Evolutionary conservation across 208 protist genomes (phyloP).

Genomic region (Zelonia costaricensis): DNA sequence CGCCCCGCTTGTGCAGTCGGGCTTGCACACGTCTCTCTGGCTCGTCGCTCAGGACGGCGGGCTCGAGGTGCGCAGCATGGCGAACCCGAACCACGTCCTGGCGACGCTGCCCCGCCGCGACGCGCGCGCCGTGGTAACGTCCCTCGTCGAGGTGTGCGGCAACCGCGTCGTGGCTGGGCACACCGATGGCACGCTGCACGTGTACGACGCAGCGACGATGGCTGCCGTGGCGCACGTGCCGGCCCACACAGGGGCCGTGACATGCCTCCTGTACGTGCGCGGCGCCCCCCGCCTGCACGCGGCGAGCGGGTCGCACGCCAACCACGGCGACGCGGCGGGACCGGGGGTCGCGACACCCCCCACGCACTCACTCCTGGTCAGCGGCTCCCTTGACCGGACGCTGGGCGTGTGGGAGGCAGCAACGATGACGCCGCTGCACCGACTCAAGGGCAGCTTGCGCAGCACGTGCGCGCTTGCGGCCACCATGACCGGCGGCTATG

Average conservation of each 20-base stretch:
- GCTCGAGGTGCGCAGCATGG: conserved; percentile 61
- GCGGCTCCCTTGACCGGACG: conserved; percentile 57
- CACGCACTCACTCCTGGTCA: conserved; percentile 48
- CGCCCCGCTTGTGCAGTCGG: conserved; percentile 21
- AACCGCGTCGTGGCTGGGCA: conserved; percentile 62
- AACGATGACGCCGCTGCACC: conserved; percentile 47
- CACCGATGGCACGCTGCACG: conserved; percentile 49
- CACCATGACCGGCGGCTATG: conserved; percentile 45
- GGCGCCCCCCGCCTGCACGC: neutral
- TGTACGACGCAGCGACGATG: conserved; percentile 51
- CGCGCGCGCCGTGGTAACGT: conserved; percentile 41
- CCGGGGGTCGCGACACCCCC: conserved; percentile 2
- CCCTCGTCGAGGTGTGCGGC: conserved; percentile 44
- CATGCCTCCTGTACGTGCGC: conserved; percentile 38
- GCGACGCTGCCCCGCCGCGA: conserved; percentile 23
- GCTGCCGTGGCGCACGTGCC: conserved; percentile 19
- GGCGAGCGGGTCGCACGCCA: neutral
- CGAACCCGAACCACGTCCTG: conserved; percentile 42
- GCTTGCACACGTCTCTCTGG: conserved; percentile 61
- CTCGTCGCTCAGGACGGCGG: conserved; percentile 49
- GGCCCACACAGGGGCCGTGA: conserved; percentile 57
- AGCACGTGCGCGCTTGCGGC: conserved; percentile 50
- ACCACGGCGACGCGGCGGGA: neutral
- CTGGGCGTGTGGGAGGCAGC: conserved; percentile 69
- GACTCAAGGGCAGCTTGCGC: conserved; percentile 38